Evolutionary conservation across 345 rosid genomes (phyloP).

Genomic region (Populus euphratica): DNA sequence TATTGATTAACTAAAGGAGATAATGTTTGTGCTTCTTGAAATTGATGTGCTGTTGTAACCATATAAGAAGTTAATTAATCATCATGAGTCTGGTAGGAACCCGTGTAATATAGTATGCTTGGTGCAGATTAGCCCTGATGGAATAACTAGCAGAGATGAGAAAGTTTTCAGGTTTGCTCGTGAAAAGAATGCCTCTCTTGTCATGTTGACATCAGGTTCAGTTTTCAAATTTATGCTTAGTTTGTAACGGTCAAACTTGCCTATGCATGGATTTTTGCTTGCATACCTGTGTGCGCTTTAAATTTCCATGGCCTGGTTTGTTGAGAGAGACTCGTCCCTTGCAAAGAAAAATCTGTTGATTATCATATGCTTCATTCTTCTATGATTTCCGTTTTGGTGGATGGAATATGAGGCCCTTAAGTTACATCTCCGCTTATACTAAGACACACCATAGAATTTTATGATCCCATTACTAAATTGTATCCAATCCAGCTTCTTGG

Average conservation of each 20-base stretch:
- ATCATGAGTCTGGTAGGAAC: too few relatives aligned
- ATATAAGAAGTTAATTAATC: neutral
- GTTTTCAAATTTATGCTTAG: neutral
- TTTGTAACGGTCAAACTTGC: neutral
- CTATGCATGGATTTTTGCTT: neutral
- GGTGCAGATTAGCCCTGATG: slow-evolving; percentile 74
- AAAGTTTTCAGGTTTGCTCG: slow-evolving; percentile 76
- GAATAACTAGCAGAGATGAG: slow-evolving; percentile 75
- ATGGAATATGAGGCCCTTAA: neutral
- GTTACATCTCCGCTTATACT: neutral
- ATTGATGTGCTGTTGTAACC: neutral
- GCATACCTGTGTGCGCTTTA: neutral
- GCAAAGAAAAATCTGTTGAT: neutral
- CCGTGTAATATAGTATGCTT: neutral
- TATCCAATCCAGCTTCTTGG: neutral
- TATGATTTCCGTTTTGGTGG: neutral
- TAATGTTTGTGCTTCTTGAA: neutral
- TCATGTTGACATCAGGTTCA: slow-evolving; percentile 92
- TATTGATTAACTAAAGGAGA: neutral
- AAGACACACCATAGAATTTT: neutral
- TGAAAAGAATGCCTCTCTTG: slow-evolving; percentile 63
- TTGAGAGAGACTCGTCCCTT: neutral
- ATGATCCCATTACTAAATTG: neutral
- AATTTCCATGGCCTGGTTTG: neutral
- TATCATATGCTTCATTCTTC: neutral